phyloP scores from a whole-genome alignment of 2,329 filamentous ascomycete genomes.

The Exophiala calicioides region DNA sequence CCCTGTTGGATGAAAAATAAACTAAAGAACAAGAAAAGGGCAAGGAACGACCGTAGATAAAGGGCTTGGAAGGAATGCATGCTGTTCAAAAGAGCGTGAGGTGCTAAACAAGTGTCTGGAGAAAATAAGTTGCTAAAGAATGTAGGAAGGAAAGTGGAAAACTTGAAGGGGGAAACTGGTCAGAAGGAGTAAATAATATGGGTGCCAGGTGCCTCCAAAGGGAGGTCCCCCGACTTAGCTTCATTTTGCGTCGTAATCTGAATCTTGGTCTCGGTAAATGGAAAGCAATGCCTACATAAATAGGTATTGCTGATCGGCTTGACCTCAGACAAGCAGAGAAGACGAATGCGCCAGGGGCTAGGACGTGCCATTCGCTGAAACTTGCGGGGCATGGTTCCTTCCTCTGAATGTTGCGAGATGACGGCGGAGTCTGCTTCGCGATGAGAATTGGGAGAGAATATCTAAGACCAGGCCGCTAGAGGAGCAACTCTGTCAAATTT shows the following conservation, averaged over 20 bases:
- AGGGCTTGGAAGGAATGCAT: conserved; percentile 10
- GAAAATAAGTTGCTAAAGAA: conserved; percentile 3
- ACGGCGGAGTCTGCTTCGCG: too few relatives aligned
- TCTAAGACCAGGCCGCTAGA: too few relatives aligned
- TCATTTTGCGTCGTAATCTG: conserved; percentile 3
- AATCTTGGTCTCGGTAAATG: conserved; percentile 8
- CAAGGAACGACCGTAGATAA: conserved; percentile 14
- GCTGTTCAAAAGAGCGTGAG: conserved; percentile 14
- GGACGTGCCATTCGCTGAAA: not conserved
- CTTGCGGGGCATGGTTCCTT: too few relatives aligned
- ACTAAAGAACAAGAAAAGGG: conserved; percentile 10
- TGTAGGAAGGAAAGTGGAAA: conserved; percentile 2
- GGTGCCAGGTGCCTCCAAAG: too few relatives aligned
- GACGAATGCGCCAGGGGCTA: too few relatives aligned
- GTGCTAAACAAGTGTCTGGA: conserved; percentile 8
- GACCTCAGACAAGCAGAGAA: too few relatives aligned
- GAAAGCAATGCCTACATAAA: too few relatives aligned
- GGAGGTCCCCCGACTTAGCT: too few relatives aligned
- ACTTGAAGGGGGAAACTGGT: not conserved
- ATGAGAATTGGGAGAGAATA: too few relatives aligned
- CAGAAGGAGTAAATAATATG: conserved; percentile 1
- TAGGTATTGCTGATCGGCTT: too few relatives aligned
- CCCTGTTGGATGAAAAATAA: conserved; percentile 13
- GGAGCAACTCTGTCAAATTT: too few relatives aligned
- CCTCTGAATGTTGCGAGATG: too few relatives aligned